Conservation (phyloP, 495 filamentous ascomycete species). For the Aspergillus steynii region DNA sequence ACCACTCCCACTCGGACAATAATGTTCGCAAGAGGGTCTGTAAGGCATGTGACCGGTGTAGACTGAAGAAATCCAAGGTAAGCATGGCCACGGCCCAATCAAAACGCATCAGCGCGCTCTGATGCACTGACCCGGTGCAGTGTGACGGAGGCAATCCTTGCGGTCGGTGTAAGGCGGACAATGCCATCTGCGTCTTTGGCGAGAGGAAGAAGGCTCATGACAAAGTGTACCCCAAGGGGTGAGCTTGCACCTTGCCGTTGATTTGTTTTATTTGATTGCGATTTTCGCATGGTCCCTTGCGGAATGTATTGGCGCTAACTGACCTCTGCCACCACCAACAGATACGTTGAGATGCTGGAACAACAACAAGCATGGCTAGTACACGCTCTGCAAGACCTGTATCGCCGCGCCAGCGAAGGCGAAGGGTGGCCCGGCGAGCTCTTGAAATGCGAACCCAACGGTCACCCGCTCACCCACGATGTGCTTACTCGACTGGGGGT, state of each 20-base stretch:
- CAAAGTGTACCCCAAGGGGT: conserved; percentile 66
- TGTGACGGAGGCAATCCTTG: conserved; percentile 63
- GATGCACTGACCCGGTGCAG: conserved; percentile 39
- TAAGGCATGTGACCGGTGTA: conserved; percentile 65
- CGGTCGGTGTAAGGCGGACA: conserved; percentile 58
- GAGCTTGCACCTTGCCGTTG: conserved; percentile 32
- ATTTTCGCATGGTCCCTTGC: conserved; percentile 8
- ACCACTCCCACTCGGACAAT: conserved; percentile 45
- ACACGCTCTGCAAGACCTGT: conserved; percentile 60
- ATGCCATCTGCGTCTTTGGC: conserved; percentile 62
- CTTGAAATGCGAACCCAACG: conserved; percentile 52
- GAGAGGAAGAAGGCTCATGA: conserved; percentile 63
- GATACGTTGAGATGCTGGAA: conserved; percentile 73
- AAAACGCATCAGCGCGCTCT: conserved; percentile 16
- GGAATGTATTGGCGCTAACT: conserved; percentile 11
- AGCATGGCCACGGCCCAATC: conserved; percentile 20
- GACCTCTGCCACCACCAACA: conserved; percentile 20
- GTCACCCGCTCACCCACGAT: conserved; percentile 66
- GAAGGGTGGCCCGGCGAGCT: conserved; percentile 57
- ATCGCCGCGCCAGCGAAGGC: conserved; percentile 49
- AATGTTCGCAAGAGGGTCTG: conserved; percentile 59
- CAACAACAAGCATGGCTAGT: conserved; percentile 67
- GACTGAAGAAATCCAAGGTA: conserved; percentile 67
- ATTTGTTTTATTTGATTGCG: conserved; percentile 6
- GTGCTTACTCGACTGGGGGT: conserved; percentile 60